Evolutionary conservation across 1,284 basidiomycete species (phyloP).

Genomic region (Trametes versicolor): DNA sequence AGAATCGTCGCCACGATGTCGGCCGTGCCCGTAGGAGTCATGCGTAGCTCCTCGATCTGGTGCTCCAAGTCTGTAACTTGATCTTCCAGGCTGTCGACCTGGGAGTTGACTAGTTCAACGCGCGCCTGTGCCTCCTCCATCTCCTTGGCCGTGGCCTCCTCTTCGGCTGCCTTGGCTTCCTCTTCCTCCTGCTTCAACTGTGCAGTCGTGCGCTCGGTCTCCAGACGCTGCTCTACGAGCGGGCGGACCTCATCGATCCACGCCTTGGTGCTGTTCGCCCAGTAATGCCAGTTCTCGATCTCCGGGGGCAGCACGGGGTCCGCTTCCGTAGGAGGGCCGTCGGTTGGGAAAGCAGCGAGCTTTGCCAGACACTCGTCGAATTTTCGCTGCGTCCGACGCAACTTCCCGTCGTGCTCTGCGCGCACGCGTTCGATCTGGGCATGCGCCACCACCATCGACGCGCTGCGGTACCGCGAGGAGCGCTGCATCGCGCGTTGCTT

Average conservation of each 20-base stretch:
- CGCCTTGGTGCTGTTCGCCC: constrained; percentile 4
- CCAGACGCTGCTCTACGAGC: constrained; percentile 9
- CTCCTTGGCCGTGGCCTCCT: constrained; percentile 9
- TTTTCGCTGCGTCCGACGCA: constrained; percentile 13
- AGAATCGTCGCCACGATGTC: constrained; percentile 14
- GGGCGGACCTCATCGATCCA: constrained; percentile 23
- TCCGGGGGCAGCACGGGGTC: constrained; percentile 11
- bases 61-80: constrained; percentile 27
- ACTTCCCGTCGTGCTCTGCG: constrained; percentile 12
- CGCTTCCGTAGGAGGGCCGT: constrained; percentile 14
- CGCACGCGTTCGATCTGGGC: constrained; percentile 19
- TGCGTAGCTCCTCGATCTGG: constrained; percentile 19
- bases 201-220: not conserved
- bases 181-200: constrained; percentile 17
- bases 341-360: constrained; percentile 17
- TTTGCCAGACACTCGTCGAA: constrained; percentile 21
- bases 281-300: constrained; percentile 13
- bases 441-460: constrained; percentile 24
- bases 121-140: constrained; percentile 11
- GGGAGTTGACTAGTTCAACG: not conserved
- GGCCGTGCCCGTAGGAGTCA: not conserved
- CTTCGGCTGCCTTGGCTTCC: constrained; percentile 11
- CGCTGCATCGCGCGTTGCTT: constrained; percentile 22
- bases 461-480: constrained; percentile 20
- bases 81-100: constrained; percentile 17